Evolutionary conservation across 495 filamentous ascomycete genomes (phyloP).

Genomic region (Neurospora hispaniola): DNA sequence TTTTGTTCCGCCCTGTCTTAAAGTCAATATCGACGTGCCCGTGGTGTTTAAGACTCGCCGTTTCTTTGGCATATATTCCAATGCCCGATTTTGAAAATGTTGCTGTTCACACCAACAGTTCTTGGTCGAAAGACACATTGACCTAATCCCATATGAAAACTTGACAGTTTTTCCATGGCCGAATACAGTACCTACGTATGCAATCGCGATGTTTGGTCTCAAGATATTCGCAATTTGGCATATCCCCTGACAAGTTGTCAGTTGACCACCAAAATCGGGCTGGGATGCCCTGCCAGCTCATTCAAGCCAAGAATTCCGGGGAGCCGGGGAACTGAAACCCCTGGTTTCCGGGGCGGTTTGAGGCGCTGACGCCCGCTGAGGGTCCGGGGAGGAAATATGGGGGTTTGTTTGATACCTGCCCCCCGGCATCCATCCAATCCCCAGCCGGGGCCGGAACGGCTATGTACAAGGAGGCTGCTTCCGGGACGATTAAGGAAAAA

Average conservation of each 20-base stretch:
- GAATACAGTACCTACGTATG: not conserved
- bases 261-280: not conserved
- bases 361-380: not conserved
- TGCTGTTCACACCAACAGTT: not conserved
- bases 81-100: not conserved
- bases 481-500: no score
- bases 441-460: not conserved
- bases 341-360: not conserved
- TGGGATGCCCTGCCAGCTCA: not conserved
- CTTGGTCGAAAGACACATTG: not conserved
- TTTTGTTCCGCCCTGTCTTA: not conserved
- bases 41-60: not conserved
- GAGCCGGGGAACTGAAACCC: not conserved
- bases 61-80: not conserved
- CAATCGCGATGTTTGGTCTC: not conserved
- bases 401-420: not conserved
- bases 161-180: not conserved
- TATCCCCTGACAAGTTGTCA: not conserved
- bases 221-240: not conserved
- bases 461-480: not conserved
- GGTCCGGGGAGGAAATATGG: not conserved
- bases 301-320: not conserved
- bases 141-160: not conserved
- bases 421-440: not conserved
- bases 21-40: not conserved